Evolutionary conservation across 352 stramenopile species (phyloP).

Genomic region (Globisporangium canariense): DNA sequence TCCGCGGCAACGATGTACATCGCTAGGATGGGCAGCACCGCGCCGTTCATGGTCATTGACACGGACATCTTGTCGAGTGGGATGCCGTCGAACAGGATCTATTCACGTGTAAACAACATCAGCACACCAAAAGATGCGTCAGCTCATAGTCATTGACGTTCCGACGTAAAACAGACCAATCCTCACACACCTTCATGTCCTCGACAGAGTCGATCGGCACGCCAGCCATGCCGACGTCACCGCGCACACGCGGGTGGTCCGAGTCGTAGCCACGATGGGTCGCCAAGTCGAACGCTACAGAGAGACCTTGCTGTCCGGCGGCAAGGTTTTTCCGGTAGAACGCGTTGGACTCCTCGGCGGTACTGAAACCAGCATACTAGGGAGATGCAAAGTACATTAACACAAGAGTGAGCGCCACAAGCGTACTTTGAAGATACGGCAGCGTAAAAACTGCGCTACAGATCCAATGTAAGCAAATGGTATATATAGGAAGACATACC

Average conservation of each 20-base stretch:
- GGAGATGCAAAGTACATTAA: neutral
- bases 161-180: neutral
- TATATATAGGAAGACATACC: conserved; percentile 17
- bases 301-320: conserved; percentile 90
- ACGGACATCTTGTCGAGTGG: conserved; percentile 95
- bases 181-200: conserved; percentile 86
- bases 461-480: neutral
- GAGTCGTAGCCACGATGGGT: conserved; percentile 98
- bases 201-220: conserved; percentile 96
- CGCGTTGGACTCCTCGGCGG: conserved; percentile 95
- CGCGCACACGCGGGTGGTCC: conserved; percentile 92
- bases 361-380: conserved; percentile 95
- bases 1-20: conserved; percentile 97
- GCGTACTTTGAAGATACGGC: neutral
- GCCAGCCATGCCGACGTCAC: conserved; percentile 97
- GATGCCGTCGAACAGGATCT: conserved; percentile 96
- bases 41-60: conserved; percentile 99
- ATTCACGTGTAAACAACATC: neutral
- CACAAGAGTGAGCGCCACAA: neutral
- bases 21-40: conserved; percentile 93
- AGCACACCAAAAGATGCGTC: neutral
- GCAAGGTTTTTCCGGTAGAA: conserved; percentile 95
- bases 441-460: neutral
- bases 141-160: neutral
- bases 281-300: conserved; percentile 96